Conservation (phyloP, 2,329 filamentous ascomycete species). For the Bipolaris sorokiniana region DNA sequence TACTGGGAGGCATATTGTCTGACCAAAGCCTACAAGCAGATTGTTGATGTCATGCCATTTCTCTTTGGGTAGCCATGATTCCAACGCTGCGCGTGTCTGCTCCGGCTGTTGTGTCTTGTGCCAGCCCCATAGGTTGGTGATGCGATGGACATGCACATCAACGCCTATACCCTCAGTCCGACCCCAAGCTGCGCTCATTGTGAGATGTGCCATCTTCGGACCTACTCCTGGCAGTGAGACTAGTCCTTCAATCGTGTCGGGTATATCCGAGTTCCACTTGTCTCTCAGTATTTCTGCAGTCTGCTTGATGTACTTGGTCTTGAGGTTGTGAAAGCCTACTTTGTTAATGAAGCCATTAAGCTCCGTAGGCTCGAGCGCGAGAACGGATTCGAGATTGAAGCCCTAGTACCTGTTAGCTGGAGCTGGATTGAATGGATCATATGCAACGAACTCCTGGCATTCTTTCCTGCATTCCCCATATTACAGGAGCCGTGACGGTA, state of each 20-base stretch:
- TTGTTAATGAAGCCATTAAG: constrained; percentile 79
- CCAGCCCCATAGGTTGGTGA: constrained; percentile 95
- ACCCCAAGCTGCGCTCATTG: constrained; percentile 77
- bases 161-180: constrained; percentile 81
- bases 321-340: constrained; percentile 95
- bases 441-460: constrained; percentile 58
- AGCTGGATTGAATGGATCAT: neutral
- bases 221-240: constrained; percentile 83
- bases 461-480: constrained; percentile 77
- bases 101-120: constrained; percentile 81
- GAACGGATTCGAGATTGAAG: constrained; percentile 77
- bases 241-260: constrained; percentile 75
- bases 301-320: constrained; percentile 82
- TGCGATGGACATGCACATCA: constrained; percentile 92
- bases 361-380: constrained; percentile 69
- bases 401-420: constrained; percentile 34
- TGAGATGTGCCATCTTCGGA: constrained; percentile 93
- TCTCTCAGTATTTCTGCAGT: constrained; percentile 76
- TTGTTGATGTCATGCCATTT: constrained; percentile 93
- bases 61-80: constrained; percentile 83
- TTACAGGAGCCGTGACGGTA: constrained; percentile 83
- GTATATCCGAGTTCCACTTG: constrained; percentile 76
- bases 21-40: constrained; percentile 84
- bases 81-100: constrained; percentile 75
- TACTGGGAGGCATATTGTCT: constrained; percentile 82